phyloP scores from a whole-genome alignment of 2,329 filamentous ascomycete genomes.

The Calonectria hongkongensis region DNA sequence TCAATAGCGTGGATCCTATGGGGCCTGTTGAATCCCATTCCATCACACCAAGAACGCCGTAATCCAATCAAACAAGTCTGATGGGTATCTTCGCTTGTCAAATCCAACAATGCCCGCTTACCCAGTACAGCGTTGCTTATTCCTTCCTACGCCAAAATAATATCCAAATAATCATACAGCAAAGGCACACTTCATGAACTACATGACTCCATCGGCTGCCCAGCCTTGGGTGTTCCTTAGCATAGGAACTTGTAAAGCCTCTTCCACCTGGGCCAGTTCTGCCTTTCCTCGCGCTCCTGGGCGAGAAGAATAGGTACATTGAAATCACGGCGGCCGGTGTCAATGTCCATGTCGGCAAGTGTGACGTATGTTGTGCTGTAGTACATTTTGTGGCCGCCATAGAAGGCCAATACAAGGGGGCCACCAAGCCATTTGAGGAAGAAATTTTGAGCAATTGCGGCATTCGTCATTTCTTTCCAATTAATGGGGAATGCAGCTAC shows the following conservation, averaged over 20 bases:
- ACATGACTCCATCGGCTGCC: conserved; percentile 16
- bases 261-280: conserved; percentile 85
- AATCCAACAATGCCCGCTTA: conserved; percentile 12
- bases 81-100: conserved; percentile 30
- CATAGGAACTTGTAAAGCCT: conserved; percentile 84
- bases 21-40: neutral
- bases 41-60: conserved; percentile 28
- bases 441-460: conserved; percentile 76
- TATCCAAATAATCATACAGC: conserved; percentile 33
- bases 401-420: conserved; percentile 81
- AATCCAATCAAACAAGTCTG: conserved; percentile 25
- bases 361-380: conserved; percentile 81
- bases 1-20: neutral
- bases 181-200: conserved; percentile 6
- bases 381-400: conserved; percentile 84
- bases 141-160: neutral
- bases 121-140: neutral
- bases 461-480: conserved; percentile 66
- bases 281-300: conserved; percentile 85
- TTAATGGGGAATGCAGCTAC: conserved; percentile 85
- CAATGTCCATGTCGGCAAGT: conserved; percentile 86
- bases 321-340: conserved; percentile 89
- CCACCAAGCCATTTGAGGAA: conserved; percentile 84
- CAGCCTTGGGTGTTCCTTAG: conserved; percentile 59
- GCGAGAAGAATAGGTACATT: conserved; percentile 86